Conservation (phyloP, 805 yeast species). For the Yarrowia porcina region DNA sequence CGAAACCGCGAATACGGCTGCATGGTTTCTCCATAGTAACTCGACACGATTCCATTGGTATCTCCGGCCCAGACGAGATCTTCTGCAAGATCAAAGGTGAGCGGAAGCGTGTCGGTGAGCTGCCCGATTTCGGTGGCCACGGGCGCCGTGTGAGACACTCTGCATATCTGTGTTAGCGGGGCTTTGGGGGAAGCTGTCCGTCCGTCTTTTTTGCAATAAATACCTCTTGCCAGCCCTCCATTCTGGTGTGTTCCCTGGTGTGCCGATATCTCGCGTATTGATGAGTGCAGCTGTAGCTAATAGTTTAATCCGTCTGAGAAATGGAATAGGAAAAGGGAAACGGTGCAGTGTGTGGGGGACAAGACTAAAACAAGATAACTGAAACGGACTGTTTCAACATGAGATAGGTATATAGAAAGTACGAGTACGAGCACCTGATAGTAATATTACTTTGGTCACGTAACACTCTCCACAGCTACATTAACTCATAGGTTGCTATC, state of each 20-base stretch:
- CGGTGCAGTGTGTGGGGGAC: neutral
- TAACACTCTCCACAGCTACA: neutral
- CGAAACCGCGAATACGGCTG: conserved; percentile 56
- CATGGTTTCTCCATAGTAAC: conserved; percentile 47
- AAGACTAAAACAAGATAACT: too few species aligned
- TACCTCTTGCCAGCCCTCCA: conserved; percentile 32
- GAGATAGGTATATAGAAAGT: too few species aligned
- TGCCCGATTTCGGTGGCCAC: conserved; percentile 29
- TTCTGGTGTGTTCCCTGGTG: conserved; percentile 14
- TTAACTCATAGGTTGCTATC: neutral
- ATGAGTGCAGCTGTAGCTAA: conserved; percentile 19
- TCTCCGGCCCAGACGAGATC: conserved; percentile 88
- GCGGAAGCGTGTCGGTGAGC: conserved; percentile 29
- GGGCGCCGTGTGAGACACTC: conserved; percentile 30
- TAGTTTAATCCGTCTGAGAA: conserved; percentile 12
- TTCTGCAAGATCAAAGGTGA: conserved; percentile 64
- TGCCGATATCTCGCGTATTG: conserved; percentile 17
- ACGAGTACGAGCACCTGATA: too few species aligned
- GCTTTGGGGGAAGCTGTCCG: neutral
- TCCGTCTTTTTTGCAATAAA: neutral
- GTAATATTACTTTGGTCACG: too few species aligned
- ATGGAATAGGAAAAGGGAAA: neutral
- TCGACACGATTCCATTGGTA: conserved; percentile 41
- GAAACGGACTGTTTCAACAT: too few species aligned
- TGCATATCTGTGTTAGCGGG: conserved; percentile 27